Base-by-base conservation (phyloP, 768 basidiomycete species). In the Porphyrellus cyaneotinctus region DNA sequence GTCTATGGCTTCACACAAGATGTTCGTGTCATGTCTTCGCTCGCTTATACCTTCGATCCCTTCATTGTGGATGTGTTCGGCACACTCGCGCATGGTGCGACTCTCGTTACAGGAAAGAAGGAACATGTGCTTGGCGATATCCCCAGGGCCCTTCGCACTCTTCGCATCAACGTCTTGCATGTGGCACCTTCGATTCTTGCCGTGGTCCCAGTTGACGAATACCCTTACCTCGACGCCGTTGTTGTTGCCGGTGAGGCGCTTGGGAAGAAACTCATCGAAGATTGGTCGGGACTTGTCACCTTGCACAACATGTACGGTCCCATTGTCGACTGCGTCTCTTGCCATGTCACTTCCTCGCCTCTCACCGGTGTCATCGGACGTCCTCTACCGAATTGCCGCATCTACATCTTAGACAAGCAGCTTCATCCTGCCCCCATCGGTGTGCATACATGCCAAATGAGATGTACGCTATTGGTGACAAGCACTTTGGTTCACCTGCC, bases 221-320 rank as follows among this genome's bases (percentile, higher is more conserved):
- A 66, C 43, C 62, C 69, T n/a, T 54, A 47, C 26, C 60, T 70
- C 10, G 45, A 62, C 22, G 65, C 64, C 10, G 43, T 70, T 20
- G 63, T 70, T 11, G 63, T 70, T 18, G 60, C 60, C 1, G 60
- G 60, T 12, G 60, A 61, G 42, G 60, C 61, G 8, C 60, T 62
- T 9, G 53, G 60, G n/a, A 62, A 56, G 43, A 62, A 62, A 22
- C 46, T 62, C 12, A 56, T 62, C n/a, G 51, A 61, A 42, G 59
- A 63, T 26, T 68, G 63, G 65, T 63, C 59, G 2, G 51, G 52
- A 33, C 59, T 41, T 4, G 64, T 71, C 45, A 59, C 51, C 24
- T 39, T 70, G 32, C 66, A 60, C 36, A 70, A 70, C 53, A 68
- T 65, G 63, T 71, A 71, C 39, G 68, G 68, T n/a, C 68, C 68